A percentile compares a stretch with the other conserved stretches of the same genome.
Evolutionary conservation across 1,284 basidiomycete species (phyloP).

Genomic region (Cryptococcus deneoformans): DNA sequence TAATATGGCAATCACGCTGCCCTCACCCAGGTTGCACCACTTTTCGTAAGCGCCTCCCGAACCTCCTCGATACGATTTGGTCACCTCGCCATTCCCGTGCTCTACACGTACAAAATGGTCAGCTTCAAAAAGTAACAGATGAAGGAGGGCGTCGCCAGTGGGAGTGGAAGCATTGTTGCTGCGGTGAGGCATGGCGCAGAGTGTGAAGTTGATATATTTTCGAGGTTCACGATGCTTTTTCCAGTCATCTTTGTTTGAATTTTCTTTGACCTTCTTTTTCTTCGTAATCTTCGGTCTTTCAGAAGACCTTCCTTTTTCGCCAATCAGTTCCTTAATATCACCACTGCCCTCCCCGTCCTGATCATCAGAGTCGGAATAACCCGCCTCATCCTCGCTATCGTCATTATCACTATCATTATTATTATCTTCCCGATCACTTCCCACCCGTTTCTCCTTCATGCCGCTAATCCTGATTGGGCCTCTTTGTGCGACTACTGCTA

Average conservation of each 20-base stretch:
- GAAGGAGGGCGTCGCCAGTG: constrained; percentile 74
- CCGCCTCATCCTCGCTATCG: constrained; percentile 1
- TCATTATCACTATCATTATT: constrained; percentile 18
- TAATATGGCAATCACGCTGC: constrained; percentile 82
- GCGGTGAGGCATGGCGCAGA: constrained; percentile 58
- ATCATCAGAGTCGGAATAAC: constrained; percentile 6
- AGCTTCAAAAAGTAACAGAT: constrained; percentile 82
- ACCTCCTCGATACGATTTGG: constrained; percentile 74
- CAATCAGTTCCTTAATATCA: constrained; percentile 4
- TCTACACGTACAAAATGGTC: constrained; percentile 58
- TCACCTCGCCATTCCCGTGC: constrained; percentile 49
- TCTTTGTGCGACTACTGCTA: constrained; percentile 84
- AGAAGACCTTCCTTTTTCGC: constrained; percentile 4
- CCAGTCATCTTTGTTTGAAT: constrained; percentile 9
- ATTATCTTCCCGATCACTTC: constrained; percentile 20
- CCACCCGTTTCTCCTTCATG: constrained; percentile 14
- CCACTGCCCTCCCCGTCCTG: constrained; percentile 25
- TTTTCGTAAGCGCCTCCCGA: constrained; percentile 88
- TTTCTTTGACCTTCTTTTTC: constrained; percentile 12
- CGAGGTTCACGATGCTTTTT: constrained; percentile 27
- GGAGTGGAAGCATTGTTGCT: constrained; percentile 21
- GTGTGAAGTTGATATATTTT: constrained; percentile 82
- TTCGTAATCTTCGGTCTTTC: constrained; percentile 8
- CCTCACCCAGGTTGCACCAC: constrained; percentile 72
- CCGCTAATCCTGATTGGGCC: constrained; percentile 59